Percentiles rank a stretch among this genome's conserved stretches.
Evolutionary conservation across 345 rosid species (phyloP).

Genomic region (Nephelium lappaceum): DNA sequence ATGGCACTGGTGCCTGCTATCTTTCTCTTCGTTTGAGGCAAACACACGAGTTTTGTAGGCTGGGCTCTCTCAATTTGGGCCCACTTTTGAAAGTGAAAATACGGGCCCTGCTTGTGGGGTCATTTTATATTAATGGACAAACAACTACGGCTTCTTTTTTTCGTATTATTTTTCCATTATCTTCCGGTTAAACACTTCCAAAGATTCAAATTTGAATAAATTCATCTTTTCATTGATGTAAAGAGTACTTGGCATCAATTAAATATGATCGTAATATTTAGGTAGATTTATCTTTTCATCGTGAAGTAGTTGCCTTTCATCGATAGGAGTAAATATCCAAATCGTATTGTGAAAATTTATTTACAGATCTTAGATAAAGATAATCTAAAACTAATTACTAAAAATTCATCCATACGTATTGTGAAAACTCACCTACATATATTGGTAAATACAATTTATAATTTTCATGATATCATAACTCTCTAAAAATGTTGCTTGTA

Average conservation of each 20-base stretch:
- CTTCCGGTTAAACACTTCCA: too few relatives aligned
- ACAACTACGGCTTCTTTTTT: neutral
- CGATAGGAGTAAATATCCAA: too few relatives aligned
- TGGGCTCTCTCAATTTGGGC: neutral
- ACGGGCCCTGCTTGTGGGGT: neutral
- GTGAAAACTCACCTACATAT: too few relatives aligned
- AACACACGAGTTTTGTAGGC: conserved; percentile 1
- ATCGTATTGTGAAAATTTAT: too few relatives aligned
- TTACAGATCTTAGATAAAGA: too few relatives aligned
- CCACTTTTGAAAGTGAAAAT: neutral
- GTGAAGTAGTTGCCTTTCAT: too few relatives aligned
- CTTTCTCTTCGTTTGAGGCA: conserved; percentile 27
- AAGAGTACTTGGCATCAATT: neutral
- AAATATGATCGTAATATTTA: neutral
- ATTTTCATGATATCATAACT: too few relatives aligned
- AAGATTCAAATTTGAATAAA: neutral
- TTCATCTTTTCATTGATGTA: neutral
- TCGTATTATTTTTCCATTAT: neutral
- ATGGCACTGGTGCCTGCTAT: neutral
- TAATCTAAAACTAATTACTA: too few relatives aligned
- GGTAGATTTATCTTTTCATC: too few relatives aligned
- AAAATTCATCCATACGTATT: too few relatives aligned
- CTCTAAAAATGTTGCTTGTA: too few relatives aligned
- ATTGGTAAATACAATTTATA: too few relatives aligned
- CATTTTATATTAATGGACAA: neutral